A percentile compares a stretch with the other conserved stretches of the same genome.
Conservation (phyloP, 306 rosid species). For the Quercus robur region DNA sequence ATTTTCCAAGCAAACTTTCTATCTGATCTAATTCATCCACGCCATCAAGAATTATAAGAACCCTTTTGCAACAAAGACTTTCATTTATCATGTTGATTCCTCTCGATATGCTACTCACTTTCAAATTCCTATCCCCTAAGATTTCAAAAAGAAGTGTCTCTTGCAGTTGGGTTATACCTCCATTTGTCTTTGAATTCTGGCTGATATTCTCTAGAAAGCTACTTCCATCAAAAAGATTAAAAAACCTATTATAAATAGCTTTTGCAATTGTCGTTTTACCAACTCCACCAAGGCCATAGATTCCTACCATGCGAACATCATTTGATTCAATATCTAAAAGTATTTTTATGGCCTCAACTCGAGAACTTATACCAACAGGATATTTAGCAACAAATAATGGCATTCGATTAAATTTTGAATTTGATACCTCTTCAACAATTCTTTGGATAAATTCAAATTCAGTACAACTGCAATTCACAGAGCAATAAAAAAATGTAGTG, state of each 20-base stretch:
- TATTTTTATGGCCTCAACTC: not conserved
- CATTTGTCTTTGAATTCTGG: not conserved
- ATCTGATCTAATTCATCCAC: not conserved
- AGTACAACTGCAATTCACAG: not conserved
- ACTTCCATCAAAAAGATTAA: not conserved
- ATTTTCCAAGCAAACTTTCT: not conserved
- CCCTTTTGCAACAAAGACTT: not conserved
- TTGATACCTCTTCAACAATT: not conserved
- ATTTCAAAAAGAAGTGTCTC: not conserved
- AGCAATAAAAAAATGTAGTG: not conserved
- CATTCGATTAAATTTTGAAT: not conserved
- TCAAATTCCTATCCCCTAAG: not conserved
- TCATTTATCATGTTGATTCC: not conserved
- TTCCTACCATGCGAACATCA: slow-evolving; percentile 14
- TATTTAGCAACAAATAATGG: not conserved
- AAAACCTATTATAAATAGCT: not conserved
- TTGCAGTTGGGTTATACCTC: not conserved
- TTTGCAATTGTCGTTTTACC: slow-evolving; percentile 20
- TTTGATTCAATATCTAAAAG: not conserved
- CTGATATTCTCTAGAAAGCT: not conserved
- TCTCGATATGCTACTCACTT: not conserved
- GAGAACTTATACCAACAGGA: not conserved
- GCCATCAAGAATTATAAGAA: not conserved
- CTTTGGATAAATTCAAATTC: not conserved
- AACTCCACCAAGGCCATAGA: slow-evolving; percentile 32